Percentiles rank a stretch among this genome's conserved stretches.
phyloP scores from a whole-genome alignment of 306 rosid genomes.

The Castanospermum australe region DNA sequence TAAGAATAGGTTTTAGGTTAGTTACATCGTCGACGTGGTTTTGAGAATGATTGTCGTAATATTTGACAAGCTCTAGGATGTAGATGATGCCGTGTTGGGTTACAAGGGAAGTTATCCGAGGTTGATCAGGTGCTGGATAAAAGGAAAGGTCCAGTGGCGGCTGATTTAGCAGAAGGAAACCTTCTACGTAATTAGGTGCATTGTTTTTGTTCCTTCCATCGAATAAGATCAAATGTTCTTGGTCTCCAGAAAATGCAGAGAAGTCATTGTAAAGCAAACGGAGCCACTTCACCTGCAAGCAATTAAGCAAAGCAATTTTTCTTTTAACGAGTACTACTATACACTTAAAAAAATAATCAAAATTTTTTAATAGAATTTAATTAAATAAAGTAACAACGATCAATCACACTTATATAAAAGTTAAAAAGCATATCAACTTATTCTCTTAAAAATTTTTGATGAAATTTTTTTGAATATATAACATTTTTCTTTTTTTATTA shows the following conservation, averaged over 20 bases:
- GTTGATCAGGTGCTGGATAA: slow-evolving; percentile 48
- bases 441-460: no score
- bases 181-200: slow-evolving; percentile 67
- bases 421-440: no score
- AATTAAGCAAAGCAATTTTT: neutral
- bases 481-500: neutral
- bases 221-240: slow-evolving; percentile 57
- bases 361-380: no score
- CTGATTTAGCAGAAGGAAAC: slow-evolving; percentile 51
- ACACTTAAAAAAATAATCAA: no score
- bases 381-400: no score
- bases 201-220: slow-evolving; percentile 26
- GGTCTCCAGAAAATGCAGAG: slow-evolving; percentile 58
- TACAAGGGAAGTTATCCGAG: slow-evolving; percentile 54
- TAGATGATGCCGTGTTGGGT: slow-evolving; percentile 56
- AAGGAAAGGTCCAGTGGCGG: slow-evolving; percentile 64
- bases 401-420: no score
- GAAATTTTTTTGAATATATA: no score
- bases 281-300: slow-evolving; percentile 72
- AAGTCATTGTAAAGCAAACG: slow-evolving; percentile 63
- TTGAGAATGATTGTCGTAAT: slow-evolving; percentile 42
- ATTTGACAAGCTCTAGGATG: slow-evolving; percentile 56
- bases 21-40: slow-evolving; percentile 45
- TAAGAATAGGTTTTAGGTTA: neutral
- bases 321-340: no score